Conservation (phyloP, 371 early-diverging fungal species). For the Fennellomyces sp. region DNA sequence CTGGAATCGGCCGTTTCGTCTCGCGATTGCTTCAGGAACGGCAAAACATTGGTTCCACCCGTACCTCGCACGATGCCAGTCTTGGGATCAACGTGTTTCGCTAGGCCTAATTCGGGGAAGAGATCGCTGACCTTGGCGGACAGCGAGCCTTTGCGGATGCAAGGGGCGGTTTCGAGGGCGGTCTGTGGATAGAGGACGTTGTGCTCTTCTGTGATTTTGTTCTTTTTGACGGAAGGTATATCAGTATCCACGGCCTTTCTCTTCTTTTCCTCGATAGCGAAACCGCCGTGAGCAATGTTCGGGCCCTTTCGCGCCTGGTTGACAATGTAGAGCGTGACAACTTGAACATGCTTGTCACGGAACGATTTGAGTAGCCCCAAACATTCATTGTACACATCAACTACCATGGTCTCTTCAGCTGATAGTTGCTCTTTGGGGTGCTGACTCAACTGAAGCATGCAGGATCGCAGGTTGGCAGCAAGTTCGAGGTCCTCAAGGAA, state of each 20-base stretch:
- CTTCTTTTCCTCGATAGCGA: constrained; percentile 42
- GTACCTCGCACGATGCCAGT: constrained; percentile 82
- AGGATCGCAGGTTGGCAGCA: constrained; percentile 61
- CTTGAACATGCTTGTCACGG: constrained; percentile 90
- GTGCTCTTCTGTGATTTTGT: constrained; percentile 12
- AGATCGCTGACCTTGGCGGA: constrained; percentile 37
- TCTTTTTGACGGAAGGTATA: neutral
- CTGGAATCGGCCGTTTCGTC: constrained; percentile 61
- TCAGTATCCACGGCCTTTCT: neutral
- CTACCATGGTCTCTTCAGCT: constrained; percentile 26
- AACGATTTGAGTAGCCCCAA: constrained; percentile 82
- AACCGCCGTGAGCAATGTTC: constrained; percentile 64
- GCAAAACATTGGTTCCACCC: constrained; percentile 94
- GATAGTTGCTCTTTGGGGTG: constrained; percentile 17
- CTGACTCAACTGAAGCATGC: constrained; percentile 45
- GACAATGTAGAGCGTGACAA: constrained; percentile 91
- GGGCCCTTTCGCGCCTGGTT: constrained; percentile 84
- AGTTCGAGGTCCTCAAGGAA: constrained; percentile 84
- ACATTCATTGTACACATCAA: constrained; percentile 77
- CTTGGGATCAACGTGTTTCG: constrained; percentile 56
- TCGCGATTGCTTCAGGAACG: constrained; percentile 76
- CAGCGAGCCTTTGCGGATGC: constrained; percentile 27
- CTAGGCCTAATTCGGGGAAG: constrained; percentile 58
- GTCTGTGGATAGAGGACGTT: constrained; percentile 60
- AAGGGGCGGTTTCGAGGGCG: constrained; percentile 46